Percentiles rank a stretch among this genome's conserved stretches.
These are phyloP conservation scores for Raddia guianensis DNA, from an alignment of 176 grass and related monocot species.

Conservation along the genomic window DNA sequence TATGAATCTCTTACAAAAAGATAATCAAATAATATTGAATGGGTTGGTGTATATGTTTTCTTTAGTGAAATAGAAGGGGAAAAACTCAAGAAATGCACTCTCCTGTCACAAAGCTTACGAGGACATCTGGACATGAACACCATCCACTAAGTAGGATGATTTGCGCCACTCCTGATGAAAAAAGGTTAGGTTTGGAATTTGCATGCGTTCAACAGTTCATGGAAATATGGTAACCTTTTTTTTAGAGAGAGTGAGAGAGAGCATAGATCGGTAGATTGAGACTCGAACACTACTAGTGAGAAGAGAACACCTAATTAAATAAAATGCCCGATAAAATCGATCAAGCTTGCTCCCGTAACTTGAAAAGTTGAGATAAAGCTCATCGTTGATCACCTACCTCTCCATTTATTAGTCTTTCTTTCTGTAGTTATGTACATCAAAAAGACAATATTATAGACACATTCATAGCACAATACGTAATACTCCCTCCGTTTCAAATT, in stretches of 20 bases:
- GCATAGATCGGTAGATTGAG: background rate
- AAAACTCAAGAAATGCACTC: background rate
- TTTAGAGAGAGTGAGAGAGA: too few relatives aligned
- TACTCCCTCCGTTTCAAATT: too few relatives aligned
- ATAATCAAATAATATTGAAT: background rate
- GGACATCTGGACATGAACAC: background rate
- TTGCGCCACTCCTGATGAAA: background rate
- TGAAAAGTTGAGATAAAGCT: constrained; percentile 13
- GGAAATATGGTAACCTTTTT: background rate
- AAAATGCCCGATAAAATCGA: background rate
- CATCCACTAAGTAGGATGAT: background rate
- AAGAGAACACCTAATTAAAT: background rate
- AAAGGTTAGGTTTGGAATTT: background rate
- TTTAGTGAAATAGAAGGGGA: background rate
- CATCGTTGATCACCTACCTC: background rate
- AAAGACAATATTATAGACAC: background rate
- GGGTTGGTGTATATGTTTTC: background rate
- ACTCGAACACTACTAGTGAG: background rate
- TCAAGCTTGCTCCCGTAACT: constrained; percentile 11
- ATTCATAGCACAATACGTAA: background rate
- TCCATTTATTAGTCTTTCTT: background rate
- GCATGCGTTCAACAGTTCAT: background rate
- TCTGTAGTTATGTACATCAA: background rate
- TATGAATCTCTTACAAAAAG: background rate
- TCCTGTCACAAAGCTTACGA: background rate